Percentiles rank a stretch among this genome's conserved stretches.
These are phyloP conservation scores for Gypsophila paniculata DNA, from an alignment of 179 eudicot genomes.

Conservation along the genomic window DNA sequence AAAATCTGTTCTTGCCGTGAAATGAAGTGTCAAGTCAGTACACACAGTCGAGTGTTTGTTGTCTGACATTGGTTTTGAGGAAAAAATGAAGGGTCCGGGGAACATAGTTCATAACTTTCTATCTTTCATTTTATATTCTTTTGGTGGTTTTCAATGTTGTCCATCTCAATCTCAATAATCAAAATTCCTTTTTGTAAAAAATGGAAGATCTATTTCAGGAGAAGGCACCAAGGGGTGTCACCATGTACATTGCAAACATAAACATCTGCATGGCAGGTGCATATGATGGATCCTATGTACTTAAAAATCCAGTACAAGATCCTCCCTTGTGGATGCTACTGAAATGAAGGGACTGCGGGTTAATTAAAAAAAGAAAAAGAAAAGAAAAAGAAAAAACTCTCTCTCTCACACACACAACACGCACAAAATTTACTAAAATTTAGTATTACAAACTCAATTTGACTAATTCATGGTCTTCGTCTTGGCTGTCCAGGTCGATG, in stretches of 20 bases:
- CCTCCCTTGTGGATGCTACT: neutral
- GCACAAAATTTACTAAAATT: neutral
- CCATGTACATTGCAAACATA: constrained; percentile 6
- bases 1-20: neutral
- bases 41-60: neutral
- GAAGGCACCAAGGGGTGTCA: constrained; percentile 12
- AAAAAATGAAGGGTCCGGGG: neutral
- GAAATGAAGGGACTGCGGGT: neutral
- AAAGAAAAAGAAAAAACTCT: neutral
- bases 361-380: neutral
- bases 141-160: too few species aligned
- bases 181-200: neutral
- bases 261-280: neutral
- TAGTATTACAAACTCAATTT: constrained; percentile 18
- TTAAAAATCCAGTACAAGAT: neutral
- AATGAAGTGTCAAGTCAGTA: neutral
- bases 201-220: neutral
- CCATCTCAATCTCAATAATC: too few species aligned
- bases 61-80: neutral
- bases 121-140: neutral
- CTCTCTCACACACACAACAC: neutral
- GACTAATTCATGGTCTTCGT: neutral
- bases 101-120: neutral
- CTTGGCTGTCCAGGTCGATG: constrained; percentile 18
- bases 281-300: neutral